phyloP scores from a whole-genome alignment of 768 basidiomycete genomes.

The Suillus ampliporus region DNA sequence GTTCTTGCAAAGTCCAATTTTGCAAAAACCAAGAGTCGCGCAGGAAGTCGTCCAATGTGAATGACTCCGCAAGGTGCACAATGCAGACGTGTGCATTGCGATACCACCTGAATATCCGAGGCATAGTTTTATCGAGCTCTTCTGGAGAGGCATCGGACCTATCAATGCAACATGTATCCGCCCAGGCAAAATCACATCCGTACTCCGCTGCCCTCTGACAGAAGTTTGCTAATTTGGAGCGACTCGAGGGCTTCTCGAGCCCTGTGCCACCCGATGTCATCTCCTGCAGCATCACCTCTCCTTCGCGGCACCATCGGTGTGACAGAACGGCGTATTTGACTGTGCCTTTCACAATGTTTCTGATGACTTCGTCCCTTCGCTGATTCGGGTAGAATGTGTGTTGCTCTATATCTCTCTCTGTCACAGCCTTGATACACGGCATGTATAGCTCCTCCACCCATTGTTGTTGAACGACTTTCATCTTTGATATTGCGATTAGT shows the following conservation, averaged over 20 bases:
- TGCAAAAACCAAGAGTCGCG: constrained; percentile 22
- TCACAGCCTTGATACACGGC: constrained; percentile 20
- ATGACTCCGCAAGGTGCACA: constrained; percentile 16
- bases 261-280: constrained; percentile 8
- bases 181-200: constrained; percentile 26
- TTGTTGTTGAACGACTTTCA: constrained; percentile 20
- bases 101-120: constrained; percentile 22
- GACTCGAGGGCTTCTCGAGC: constrained; percentile 7
- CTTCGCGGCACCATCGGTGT: constrained; percentile 16
- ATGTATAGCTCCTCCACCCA: constrained; percentile 12
- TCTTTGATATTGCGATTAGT: constrained; percentile 21
- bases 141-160: neutral
- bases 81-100: constrained; percentile 29
- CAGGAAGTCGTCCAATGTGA: constrained; percentile 13
- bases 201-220: constrained; percentile 19
- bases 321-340: constrained; percentile 29
- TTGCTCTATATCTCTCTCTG: constrained; percentile 24
- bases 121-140: constrained; percentile 1
- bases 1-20: constrained; percentile 16
- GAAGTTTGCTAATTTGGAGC: constrained; percentile 23
- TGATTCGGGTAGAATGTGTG: constrained; percentile 31
- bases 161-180: constrained; percentile 24
- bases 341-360: constrained; percentile 24
- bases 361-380: constrained; percentile 27
- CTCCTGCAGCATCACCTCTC: constrained; percentile 13